These are phyloP conservation scores for Hypoxylon sp. DNA, from an alignment of 2,329 filamentous ascomycete species.

Conservation along the genomic window DNA sequence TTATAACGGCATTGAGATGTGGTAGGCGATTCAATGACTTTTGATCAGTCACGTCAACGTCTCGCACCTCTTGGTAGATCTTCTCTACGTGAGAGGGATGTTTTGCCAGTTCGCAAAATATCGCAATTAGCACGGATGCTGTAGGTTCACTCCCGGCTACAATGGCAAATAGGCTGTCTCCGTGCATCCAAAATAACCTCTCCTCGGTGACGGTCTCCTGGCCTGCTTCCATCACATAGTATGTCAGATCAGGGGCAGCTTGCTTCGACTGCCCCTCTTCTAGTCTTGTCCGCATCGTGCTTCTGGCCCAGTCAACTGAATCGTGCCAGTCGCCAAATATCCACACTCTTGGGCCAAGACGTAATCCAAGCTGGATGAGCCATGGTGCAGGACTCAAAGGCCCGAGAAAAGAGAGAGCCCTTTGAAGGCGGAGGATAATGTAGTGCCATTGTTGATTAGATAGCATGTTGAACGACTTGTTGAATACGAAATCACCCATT, in stretches of 20 bases:
- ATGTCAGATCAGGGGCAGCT: neutral
- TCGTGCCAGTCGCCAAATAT: neutral
- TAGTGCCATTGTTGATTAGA: constrained; percentile 49
- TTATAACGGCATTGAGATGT: constrained; percentile 48
- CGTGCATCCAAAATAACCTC: neutral
- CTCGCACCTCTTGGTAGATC: constrained; percentile 8
- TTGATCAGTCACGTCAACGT: constrained; percentile 41
- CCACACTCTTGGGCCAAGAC: neutral
- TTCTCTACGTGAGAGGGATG: constrained; percentile 1
- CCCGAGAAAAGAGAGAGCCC: constrained; percentile 51
- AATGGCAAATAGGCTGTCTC: neutral
- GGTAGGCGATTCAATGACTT: constrained; percentile 41
- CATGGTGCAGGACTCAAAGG: constrained; percentile 52
- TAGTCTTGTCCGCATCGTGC: neutral
- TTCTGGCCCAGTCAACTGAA: neutral
- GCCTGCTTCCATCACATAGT: neutral
- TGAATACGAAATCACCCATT: constrained; percentile 21
- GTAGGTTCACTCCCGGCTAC: constrained; percentile 39
- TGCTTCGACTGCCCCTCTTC: neutral
- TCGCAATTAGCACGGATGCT: constrained; percentile 35
- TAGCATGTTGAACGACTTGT: constrained; percentile 56
- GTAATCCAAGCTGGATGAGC: constrained; percentile 40
- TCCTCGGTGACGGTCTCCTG: neutral
- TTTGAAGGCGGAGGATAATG: constrained; percentile 49
- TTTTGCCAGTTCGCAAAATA: constrained; percentile 44